A percentile compares a stretch with the other conserved stretches of the same genome.
Evolutionary conservation across 371 early-diverging fungal genomes (phyloP).

Genomic region (Circinella minor): DNA sequence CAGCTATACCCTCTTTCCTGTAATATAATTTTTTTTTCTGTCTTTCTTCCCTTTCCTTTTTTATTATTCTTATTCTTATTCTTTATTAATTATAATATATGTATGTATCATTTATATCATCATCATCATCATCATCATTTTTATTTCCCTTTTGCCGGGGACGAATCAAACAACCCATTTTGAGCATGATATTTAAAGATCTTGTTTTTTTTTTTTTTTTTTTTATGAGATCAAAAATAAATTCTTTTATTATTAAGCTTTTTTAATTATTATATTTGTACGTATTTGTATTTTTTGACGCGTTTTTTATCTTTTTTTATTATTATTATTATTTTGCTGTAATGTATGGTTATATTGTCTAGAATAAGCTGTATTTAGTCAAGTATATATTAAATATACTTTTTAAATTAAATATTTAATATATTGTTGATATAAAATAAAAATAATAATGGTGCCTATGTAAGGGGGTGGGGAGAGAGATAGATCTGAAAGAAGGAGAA

Average conservation of each 20-base stretch:
- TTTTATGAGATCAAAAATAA: background rate
- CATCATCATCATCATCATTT: slow-evolving; percentile 1
- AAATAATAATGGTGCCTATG: too few species aligned
- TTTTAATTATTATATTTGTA: background rate
- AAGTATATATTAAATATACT: too few species aligned
- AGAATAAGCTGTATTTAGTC: too few species aligned
- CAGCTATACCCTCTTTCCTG: slow-evolving; percentile 2
- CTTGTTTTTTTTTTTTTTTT: background rate
- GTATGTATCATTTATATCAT: slow-evolving; percentile 7
- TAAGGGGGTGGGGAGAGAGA: too few species aligned
- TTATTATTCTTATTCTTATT: background rate
- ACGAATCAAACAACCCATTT: background rate
- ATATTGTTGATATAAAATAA: too few species aligned
- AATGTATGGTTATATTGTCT: too few species aligned
- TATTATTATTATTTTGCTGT: too few species aligned
- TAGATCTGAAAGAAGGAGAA: too few species aligned
- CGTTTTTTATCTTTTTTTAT: too few species aligned
- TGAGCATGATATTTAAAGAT: slow-evolving; percentile 2
- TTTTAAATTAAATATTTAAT: too few species aligned
- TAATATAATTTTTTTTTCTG: slow-evolving; percentile 1
- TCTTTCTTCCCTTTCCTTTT: slow-evolving; percentile 1
- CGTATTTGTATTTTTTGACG: too few species aligned
- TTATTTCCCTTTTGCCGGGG: slow-evolving; percentile 3
- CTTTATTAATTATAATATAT: background rate
- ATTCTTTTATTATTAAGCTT: background rate